Evolutionary conservation across 257 asterid species (phyloP).

Genomic region (Solanum pennellii): DNA sequence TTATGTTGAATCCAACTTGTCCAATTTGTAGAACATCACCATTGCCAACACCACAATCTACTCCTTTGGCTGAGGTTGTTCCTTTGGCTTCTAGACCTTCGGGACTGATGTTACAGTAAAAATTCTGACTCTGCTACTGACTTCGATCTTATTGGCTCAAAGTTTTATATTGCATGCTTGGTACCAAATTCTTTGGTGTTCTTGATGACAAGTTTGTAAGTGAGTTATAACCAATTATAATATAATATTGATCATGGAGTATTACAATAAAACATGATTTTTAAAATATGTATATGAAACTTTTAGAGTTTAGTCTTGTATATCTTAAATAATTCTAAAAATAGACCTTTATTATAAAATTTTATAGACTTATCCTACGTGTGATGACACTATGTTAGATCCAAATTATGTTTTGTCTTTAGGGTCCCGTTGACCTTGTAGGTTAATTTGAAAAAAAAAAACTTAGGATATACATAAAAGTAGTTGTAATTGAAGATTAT

Average conservation of each 20-base stretch:
- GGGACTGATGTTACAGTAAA: background rate
- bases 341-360: background rate
- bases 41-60: conserved; percentile 58
- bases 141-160: background rate
- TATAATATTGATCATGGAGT: background rate
- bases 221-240: background rate
- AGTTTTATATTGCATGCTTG: background rate
- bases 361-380: too few relatives aligned
- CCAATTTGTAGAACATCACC: conserved; percentile 92
- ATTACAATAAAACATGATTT: background rate
- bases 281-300: background rate
- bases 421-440: background rate
- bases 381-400: background rate
- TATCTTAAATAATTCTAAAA: too few relatives aligned
- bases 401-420: background rate
- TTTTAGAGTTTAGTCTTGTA: too few relatives aligned
- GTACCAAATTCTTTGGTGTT: background rate
- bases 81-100: conserved; percentile 50
- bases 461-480: background rate
- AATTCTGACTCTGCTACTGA: background rate
- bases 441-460: background rate
- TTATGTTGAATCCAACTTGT: conserved; percentile 76
- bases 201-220: background rate
- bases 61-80: conserved; percentile 82
- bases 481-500: background rate